A percentile compares a stretch with the other conserved stretches of the same genome.
Conservation (phyloP, 768 basidiomycete species). For the Amanita fuliginea region DNA sequence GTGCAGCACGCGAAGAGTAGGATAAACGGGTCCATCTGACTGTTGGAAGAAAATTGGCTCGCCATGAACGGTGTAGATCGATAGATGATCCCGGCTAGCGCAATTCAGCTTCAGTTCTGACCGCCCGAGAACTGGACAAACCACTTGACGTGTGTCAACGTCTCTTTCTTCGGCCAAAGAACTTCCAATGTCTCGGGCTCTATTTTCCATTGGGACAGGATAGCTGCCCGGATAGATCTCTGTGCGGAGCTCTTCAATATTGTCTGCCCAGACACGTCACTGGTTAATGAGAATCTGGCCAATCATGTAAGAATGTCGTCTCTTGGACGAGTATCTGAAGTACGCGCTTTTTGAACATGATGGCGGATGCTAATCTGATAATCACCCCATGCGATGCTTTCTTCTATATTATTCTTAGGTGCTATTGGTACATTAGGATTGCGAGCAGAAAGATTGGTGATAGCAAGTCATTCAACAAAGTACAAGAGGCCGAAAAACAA, state of each 20-base stretch:
- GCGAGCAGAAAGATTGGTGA: slow-evolving; percentile 18
- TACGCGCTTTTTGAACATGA: slow-evolving; percentile 70
- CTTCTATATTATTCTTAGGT: slow-evolving; percentile 31
- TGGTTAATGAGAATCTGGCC: slow-evolving; percentile 54
- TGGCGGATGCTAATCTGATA: slow-evolving; percentile 1
- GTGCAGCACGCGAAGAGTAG: slow-evolving; percentile 83
- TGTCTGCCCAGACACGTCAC: slow-evolving; percentile 84
- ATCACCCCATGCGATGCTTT: slow-evolving; percentile 14
- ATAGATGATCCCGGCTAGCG: slow-evolving; percentile 89
- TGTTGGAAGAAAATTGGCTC: slow-evolving; percentile 94
- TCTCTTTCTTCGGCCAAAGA: slow-evolving; percentile 99
- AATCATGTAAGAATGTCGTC: slow-evolving; percentile 8
- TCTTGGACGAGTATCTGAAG: slow-evolving; percentile 3
- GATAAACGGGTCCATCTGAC: slow-evolving; percentile 87
- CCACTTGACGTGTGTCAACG: slow-evolving; percentile 91
- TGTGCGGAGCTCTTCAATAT: slow-evolving; percentile 92
- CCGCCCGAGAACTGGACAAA: slow-evolving; percentile 24
- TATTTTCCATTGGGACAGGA: slow-evolving; percentile 79
- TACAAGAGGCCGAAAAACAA: slow-evolving; percentile 13
- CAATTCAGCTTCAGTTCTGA: slow-evolving; percentile 10
- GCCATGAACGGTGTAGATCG: slow-evolving; percentile 80
- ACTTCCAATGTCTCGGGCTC: slow-evolving; percentile 74
- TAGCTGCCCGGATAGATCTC: slow-evolving; percentile 68
- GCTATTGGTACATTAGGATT: slow-evolving; percentile 33
- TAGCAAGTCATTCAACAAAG: slow-evolving; percentile 15